Evolutionary conservation across 345 rosid species (phyloP).

Genomic region (Camelina laxa): DNA sequence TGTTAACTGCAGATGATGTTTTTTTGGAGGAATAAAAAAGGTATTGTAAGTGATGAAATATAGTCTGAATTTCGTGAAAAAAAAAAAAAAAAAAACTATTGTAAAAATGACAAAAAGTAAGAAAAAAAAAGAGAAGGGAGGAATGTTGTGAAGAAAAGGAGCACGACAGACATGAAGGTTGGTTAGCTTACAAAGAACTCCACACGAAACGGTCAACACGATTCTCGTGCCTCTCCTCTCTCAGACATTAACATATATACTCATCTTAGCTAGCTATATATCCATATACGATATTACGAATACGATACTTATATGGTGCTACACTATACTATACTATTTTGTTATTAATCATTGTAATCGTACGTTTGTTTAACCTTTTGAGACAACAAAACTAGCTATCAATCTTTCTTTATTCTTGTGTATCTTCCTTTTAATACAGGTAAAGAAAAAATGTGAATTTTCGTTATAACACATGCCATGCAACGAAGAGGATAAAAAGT

Average conservation of each 20-base stretch:
- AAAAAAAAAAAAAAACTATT: not conserved
- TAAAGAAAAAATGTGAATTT: not conserved
- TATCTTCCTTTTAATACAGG: not conserved
- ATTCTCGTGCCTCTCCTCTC: conserved; percentile 67
- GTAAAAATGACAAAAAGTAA: not conserved
- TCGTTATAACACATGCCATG: not conserved
- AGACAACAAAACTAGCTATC: not conserved
- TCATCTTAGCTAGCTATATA: not conserved
- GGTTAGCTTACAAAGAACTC: conserved; percentile 49
- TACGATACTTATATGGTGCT: not conserved
- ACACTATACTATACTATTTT: not conserved
- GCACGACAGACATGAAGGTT: conserved; percentile 55
- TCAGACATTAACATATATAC: conserved; percentile 28
- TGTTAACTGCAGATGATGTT: not conserved
- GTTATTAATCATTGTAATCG: conserved; percentile 30
- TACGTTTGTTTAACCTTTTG: not conserved
- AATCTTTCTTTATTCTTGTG: not conserved
- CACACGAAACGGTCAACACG: conserved; percentile 91
- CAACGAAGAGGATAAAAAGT: not conserved
- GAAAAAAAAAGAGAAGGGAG: conserved; percentile 1
- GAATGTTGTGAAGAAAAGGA: conserved; percentile 47
- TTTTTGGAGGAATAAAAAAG: not conserved
- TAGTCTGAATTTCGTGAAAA: not conserved
- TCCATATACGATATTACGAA: conserved; percentile 24
- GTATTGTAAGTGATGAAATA: not conserved